phyloP scores from a whole-genome alignment of 345 rosid genomes.

The Passiflora organensis region DNA sequence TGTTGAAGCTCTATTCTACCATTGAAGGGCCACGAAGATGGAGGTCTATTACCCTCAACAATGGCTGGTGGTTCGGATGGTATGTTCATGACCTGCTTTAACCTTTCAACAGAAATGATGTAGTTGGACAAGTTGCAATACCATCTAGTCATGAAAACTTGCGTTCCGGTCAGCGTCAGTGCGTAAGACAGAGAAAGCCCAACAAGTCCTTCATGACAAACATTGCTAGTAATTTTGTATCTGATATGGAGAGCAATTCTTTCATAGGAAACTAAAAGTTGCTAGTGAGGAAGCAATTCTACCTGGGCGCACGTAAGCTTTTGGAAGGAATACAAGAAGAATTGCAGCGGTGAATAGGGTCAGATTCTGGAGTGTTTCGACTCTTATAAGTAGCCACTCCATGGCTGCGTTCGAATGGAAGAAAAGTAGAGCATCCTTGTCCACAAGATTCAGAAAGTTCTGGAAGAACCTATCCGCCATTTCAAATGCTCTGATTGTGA shows the following conservation, averaged over 20 bases:
- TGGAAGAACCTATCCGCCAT: slow-evolving; percentile 45
- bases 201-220: not conserved
- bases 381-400: slow-evolving; percentile 73
- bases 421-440: slow-evolving; percentile 56
- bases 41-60: slow-evolving; percentile 12
- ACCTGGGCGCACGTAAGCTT: slow-evolving; percentile 33
- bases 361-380: slow-evolving; percentile 60
- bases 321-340: slow-evolving; percentile 58
- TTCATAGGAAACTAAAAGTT: not conserved
- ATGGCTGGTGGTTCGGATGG: slow-evolving; percentile 16
- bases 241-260: not conserved
- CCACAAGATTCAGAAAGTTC: slow-evolving; percentile 50
- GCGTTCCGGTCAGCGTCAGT: slow-evolving; percentile 9
- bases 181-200: slow-evolving; percentile 10
- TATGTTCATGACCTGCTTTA: slow-evolving; percentile 22
- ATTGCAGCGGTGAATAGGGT: slow-evolving; percentile 61
- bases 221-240: not conserved
- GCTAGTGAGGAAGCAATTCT: not conserved
- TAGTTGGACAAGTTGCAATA: slow-evolving; percentile 21
- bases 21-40: slow-evolving; percentile 14
- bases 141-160: slow-evolving; percentile 4
- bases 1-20: slow-evolving; percentile 19
- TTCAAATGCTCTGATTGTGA: slow-evolving; percentile 70
- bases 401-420: slow-evolving; percentile 60
- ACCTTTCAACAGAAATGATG: slow-evolving; percentile 23